Percentiles rank a stretch among this genome's conserved stretches.
These are phyloP conservation scores for Aspergillus oerlinghausenensis DNA, from an alignment of 2,329 filamentous ascomycete genomes.

Conservation along the genomic window DNA sequence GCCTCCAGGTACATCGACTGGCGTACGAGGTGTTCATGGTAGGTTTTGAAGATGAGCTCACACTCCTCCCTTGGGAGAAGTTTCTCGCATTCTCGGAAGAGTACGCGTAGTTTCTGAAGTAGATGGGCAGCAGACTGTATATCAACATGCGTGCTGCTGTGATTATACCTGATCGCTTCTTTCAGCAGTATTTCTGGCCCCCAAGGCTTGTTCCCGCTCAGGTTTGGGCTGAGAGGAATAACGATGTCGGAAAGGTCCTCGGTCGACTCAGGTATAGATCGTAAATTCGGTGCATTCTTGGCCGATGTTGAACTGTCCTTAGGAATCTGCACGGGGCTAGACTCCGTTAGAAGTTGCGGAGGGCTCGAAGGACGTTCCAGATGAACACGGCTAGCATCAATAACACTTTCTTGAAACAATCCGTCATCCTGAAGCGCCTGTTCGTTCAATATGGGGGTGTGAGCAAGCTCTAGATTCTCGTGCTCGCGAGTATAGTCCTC, in stretches of 20 bases:
- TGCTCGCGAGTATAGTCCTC: constrained; percentile 1
- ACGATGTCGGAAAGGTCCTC: constrained; percentile 20
- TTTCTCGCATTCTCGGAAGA: constrained; percentile 35
- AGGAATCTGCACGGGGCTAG: constrained; percentile 22
- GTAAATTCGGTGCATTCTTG: constrained; percentile 1
- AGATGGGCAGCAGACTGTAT: constrained; percentile 40
- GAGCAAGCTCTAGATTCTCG: constrained; percentile 8
- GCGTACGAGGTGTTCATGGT: constrained; percentile 52
- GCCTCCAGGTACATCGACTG: constrained; percentile 46
- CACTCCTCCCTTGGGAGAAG: constrained; percentile 44
- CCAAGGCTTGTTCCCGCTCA: constrained; percentile 35
- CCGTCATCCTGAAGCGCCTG: constrained; percentile 19
- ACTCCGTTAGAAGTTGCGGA: constrained; percentile 33
- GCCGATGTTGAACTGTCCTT: constrained; percentile 5
- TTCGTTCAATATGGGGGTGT: constrained; percentile 12
- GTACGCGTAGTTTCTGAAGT: constrained; percentile 36
- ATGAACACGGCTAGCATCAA: constrained; percentile 29
- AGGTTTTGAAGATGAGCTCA: constrained; percentile 52
- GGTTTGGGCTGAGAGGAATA: constrained; percentile 30
- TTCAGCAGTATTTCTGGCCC: constrained; percentile 35
- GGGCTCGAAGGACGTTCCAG: constrained; percentile 43
- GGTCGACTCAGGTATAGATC: constrained; percentile 8
- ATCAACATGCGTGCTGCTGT: constrained; percentile 35
- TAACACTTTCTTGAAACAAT: constrained; percentile 21
- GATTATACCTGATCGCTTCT: constrained; percentile 38